A percentile compares a stretch with the other conserved stretches of the same genome.
These are phyloP conservation scores for Phytophthora rubi DNA, from an alignment of 352 stramenopile species.

Conservation along the genomic window DNA sequence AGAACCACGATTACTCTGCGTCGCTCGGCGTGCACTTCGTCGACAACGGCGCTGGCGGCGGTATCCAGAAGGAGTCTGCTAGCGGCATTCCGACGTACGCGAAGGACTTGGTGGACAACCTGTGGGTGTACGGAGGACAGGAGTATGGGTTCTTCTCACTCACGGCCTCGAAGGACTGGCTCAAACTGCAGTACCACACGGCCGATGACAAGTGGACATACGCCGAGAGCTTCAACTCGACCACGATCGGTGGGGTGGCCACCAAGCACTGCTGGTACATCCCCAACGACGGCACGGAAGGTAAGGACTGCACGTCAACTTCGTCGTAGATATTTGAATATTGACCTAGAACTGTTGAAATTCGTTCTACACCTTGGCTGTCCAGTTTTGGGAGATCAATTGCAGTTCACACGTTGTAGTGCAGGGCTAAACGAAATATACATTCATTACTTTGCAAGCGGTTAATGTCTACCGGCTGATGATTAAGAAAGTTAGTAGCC, in stretches of 20 bases:
- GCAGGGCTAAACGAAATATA: background rate
- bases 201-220: slow-evolving; percentile 64
- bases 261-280: slow-evolving; percentile 80
- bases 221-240: slow-evolving; percentile 47
- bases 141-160: slow-evolving; percentile 76
- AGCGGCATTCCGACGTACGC: slow-evolving; percentile 69
- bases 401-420: background rate
- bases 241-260: slow-evolving; percentile 48
- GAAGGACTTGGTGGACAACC: slow-evolving; percentile 52
- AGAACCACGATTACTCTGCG: slow-evolving; percentile 67
- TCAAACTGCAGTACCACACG: slow-evolving; percentile 73
- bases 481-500: background rate
- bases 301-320: slow-evolving; percentile 33
- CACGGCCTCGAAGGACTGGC: slow-evolving; percentile 57
- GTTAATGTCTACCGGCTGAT: background rate
- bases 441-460: background rate
- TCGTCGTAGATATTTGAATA: slow-evolving; percentile 17
- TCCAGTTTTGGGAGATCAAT: background rate
- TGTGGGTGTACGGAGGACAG: slow-evolving; percentile 61
- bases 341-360: slow-evolving; percentile 6
- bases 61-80: slow-evolving; percentile 71
- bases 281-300: slow-evolving; percentile 47
- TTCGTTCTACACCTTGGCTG: background rate
- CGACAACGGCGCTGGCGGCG: slow-evolving; percentile 71
- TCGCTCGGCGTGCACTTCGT: slow-evolving; percentile 67